Conservation (phyloP, 495 filamentous ascomycete genomes). For the Penicillium tannophilum region DNA sequence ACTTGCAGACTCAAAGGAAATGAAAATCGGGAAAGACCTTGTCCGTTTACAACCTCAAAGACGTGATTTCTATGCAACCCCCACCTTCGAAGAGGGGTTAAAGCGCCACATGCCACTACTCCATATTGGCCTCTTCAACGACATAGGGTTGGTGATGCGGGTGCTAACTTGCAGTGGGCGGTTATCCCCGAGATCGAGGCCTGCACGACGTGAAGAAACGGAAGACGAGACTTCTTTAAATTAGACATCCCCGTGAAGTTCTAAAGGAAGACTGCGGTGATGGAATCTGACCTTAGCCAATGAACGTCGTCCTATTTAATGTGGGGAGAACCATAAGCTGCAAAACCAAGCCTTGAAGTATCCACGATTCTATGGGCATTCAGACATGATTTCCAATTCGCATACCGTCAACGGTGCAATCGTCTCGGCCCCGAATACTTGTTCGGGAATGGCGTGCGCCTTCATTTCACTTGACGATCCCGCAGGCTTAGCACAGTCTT, state of each 20-base stretch:
- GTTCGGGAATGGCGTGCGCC: neutral
- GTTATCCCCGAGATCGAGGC: neutral
- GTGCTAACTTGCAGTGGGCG: neutral
- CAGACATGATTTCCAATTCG: neutral
- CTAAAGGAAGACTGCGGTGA: neutral
- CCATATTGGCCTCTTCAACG: neutral
- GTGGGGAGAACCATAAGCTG: neutral
- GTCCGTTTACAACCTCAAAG: neutral
- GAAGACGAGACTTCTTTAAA: too few species aligned
- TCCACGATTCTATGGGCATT: neutral
- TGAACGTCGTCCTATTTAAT: neutral
- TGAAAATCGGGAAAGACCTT: neutral
- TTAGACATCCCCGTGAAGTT: neutral
- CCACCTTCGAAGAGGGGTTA: neutral
- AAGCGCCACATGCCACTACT: neutral
- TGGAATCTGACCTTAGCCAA: neutral
- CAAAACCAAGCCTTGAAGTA: neutral
- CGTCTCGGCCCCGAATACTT: neutral
- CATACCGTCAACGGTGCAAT: neutral
- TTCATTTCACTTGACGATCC: constrained; percentile 2
- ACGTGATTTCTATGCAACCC: neutral
- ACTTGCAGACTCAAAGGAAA: neutral
- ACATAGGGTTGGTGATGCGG: neutral
- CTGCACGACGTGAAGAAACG: neutral
- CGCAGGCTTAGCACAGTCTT: neutral